phyloP scores from a whole-genome alignment of 1,284 basidiomycete species.

The Entoloma clypeatum region DNA sequence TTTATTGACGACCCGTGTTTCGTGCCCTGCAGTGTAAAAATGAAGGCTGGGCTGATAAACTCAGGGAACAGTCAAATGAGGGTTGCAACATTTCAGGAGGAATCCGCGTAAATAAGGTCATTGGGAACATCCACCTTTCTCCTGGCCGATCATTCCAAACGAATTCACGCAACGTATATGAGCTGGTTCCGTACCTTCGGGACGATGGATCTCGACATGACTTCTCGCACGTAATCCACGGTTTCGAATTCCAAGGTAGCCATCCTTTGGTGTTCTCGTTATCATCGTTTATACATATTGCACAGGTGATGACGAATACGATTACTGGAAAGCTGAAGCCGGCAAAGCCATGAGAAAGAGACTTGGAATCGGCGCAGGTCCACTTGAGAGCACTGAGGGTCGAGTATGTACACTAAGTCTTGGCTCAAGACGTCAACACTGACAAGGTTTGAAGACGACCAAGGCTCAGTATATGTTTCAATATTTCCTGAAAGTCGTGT shows the following conservation, averaged over 20 bases:
- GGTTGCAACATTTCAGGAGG: conserved; percentile 93
- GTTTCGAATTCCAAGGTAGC: conserved; percentile 73
- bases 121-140: conserved; percentile 86
- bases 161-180: conserved; percentile 80
- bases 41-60: conserved; percentile 94
- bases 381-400: conserved; percentile 70
- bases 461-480: conserved; percentile 89
- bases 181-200: conserved; percentile 93
- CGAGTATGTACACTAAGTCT: conserved; percentile 42
- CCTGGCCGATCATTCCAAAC: conserved; percentile 93
- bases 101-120: conserved; percentile 95
- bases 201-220: conserved; percentile 87
- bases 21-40: conserved; percentile 70
- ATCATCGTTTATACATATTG: conserved; percentile 2
- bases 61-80: conserved; percentile 89
- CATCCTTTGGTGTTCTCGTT: neutral
- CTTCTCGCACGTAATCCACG: conserved; percentile 88
- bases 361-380: conserved; percentile 74
- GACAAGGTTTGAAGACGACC: conserved; percentile 42
- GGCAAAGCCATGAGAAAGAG: conserved; percentile 70
- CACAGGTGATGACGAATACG: conserved; percentile 69
- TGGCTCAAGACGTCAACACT: conserved; percentile 10
- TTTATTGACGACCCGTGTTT: conserved; percentile 7
- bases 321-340: conserved; percentile 57
- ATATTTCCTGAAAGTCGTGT: conserved; percentile 97